These are phyloP conservation scores for Multifurca ochricompacta DNA, from an alignment of 768 basidiomycete species.

Conservation along the genomic window DNA sequence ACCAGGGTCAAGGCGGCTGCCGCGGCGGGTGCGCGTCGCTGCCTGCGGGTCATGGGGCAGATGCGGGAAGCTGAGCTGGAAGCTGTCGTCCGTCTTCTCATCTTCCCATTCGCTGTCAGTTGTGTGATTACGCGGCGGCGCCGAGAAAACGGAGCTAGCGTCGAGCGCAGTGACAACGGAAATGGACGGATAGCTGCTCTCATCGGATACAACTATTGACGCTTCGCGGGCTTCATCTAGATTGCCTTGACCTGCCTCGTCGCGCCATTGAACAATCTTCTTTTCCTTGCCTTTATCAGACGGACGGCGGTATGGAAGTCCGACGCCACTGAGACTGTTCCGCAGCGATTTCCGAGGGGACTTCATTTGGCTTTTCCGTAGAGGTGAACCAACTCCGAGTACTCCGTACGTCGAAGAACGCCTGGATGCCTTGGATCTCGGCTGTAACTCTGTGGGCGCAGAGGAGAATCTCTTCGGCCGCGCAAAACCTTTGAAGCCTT, in stretches of 20 bases:
- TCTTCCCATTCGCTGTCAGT: conserved; percentile 89
- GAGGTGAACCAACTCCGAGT: conserved; percentile 36
- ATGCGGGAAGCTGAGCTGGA: conserved; percentile 45
- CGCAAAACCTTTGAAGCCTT: conserved; percentile 46
- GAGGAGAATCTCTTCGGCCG: conserved; percentile 41
- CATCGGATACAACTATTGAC: conserved; percentile 8
- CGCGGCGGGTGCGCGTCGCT: conserved; percentile 31
- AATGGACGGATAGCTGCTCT: conserved; percentile 24
- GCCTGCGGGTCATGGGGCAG: conserved; percentile 18
- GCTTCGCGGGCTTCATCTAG: conserved; percentile 53
- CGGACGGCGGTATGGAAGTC: conserved; percentile 53
- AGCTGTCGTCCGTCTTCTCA: conserved; percentile 75
- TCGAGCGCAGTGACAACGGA: conserved; percentile 33
- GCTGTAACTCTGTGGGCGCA: conserved; percentile 33
- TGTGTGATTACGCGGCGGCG: conserved; percentile 34
- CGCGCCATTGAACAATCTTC: conserved; percentile 77
- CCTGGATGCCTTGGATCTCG: conserved; percentile 36
- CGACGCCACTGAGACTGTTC: conserved; percentile 35
- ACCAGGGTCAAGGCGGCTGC: conserved; percentile 58
- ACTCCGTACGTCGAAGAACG: conserved; percentile 38
- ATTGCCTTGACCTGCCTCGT: conserved; percentile 77
- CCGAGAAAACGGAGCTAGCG: conserved; percentile 27
- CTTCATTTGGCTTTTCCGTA: conserved; percentile 27
- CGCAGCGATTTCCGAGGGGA: conserved; percentile 31
- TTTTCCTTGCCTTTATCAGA: conserved; percentile 58